Evolutionary conservation across 257 asterid species (phyloP).

Genomic region (Marsdenia floribunda): DNA sequence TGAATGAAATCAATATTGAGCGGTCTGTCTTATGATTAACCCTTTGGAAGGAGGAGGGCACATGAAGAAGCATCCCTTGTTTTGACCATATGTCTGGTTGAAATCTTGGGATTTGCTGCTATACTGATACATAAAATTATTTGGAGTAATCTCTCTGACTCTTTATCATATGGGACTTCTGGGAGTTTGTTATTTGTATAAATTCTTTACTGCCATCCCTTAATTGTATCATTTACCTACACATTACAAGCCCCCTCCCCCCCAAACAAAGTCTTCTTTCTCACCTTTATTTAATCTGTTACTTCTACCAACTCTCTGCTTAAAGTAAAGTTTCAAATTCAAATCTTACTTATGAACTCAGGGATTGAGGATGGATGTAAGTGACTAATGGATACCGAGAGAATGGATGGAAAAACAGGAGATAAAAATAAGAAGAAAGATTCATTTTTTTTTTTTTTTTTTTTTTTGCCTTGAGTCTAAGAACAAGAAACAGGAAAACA

Average conservation of each 20-base stretch:
- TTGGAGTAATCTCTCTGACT: slow-evolving; percentile 2
- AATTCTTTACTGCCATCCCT: slow-evolving; percentile 4
- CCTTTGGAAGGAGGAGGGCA: background rate
- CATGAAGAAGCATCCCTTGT: slow-evolving; percentile 21
- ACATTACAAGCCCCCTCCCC: no score
- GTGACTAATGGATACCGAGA: no score
- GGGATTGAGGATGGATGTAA: no score
- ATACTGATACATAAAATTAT: background rate
- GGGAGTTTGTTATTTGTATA: background rate
- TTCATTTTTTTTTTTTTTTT: background rate
- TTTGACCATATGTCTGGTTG: slow-evolving; percentile 36
- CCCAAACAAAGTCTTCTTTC: no score
- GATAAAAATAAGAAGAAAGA: no score
- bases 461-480: background rate
- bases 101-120: slow-evolving; percentile 23
- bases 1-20: background rate
- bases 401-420: no score
- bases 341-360: no score
- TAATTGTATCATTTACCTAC: background rate
- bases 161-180: slow-evolving; percentile 10
- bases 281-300: no score
- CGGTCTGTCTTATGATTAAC: background rate
- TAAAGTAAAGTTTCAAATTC: no score
- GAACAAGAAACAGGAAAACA: background rate
- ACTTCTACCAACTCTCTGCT: no score